Base-by-base conservation (phyloP, 805 yeast species). In the Ogataea nakhonphanomensis region DNA sequence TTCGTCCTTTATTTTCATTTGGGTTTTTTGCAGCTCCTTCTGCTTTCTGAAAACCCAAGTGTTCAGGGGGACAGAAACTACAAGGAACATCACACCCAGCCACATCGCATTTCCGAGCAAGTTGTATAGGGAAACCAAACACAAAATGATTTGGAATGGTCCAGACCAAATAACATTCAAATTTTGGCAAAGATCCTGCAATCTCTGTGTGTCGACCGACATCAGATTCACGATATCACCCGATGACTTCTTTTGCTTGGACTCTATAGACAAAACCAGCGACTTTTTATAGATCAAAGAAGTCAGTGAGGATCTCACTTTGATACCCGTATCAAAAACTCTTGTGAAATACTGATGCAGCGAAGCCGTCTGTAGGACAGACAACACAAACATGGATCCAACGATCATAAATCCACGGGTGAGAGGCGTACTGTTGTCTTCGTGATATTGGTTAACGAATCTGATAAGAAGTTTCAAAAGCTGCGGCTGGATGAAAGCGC, bases 151-250 rank as follows among this genome's bases (percentile, higher is more conserved):
- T 64, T 90, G 96, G 65, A 89, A 84, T 1, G 97, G 97, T 35
- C 95, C 95, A 1, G 95, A 87, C 95, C 96, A 88, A 36, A 86
- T 69, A 39, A 87, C 71, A 53, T 86, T 83, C 47, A 89, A 76
- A 61, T 81, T 78, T 58, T 85, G 89, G 17, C 84, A 76, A 41
- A 88, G 69, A 51, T 86, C 95, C 59, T 86, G 95, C 41, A 90
- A 67, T 65, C 95, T 78, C 64, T 85, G 95, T 3, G 89, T 81
- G 65, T 90, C 98, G 32, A 90, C 95, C 38, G 95, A 81, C 96
- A 90, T 88, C 54, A 90, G 70, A 58, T 90, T 90, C 43, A 90
- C 97, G 50, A 91, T 85, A 59, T 89, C 96, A 57, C 98, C 98
- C 4, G 95, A 85, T 24, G 86, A 76, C 29, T 87, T 78, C 53